phyloP scores from a whole-genome alignment of 768 basidiomycete genomes.

The Exsudoporus frostii region DNA sequence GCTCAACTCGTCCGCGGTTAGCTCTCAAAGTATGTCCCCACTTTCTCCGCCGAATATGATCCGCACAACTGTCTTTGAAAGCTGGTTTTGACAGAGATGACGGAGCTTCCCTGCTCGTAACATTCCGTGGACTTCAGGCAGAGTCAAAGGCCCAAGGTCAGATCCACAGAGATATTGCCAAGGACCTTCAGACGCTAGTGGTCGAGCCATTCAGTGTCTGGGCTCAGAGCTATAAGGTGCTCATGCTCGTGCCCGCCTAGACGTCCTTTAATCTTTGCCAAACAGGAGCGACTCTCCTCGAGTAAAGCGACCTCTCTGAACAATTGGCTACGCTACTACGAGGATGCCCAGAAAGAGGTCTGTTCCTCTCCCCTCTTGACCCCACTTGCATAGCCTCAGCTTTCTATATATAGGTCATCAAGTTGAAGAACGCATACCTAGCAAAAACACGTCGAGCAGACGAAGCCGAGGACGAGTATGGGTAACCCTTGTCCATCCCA shows the following conservation, averaged over 20 bases:
- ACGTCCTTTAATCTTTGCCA: slow-evolving; percentile 14
- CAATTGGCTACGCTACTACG: slow-evolving; percentile 67
- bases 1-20: slow-evolving; percentile 46
- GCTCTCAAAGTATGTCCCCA: slow-evolving; percentile 43
- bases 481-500: slow-evolving; percentile 7
- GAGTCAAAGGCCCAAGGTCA: slow-evolving; percentile 73
- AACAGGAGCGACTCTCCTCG: slow-evolving; percentile 59
- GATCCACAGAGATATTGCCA: slow-evolving; percentile 65
- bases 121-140: slow-evolving; percentile 75
- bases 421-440: slow-evolving; percentile 75
- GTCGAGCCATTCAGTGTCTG: slow-evolving; percentile 79
- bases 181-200: slow-evolving; percentile 72
- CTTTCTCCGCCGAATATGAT: neutral
- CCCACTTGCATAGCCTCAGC: neutral
- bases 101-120: slow-evolving; percentile 76
- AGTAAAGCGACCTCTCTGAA: slow-evolving; percentile 59
- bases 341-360: slow-evolving; percentile 64
- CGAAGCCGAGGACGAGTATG: slow-evolving; percentile 93
- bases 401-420: slow-evolving; percentile 40
- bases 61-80: slow-evolving; percentile 34
- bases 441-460: slow-evolving; percentile 80
- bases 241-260: neutral
- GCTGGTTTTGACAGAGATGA: slow-evolving; percentile 77
- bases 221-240: slow-evolving; percentile 71
- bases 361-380: slow-evolving; percentile 4